These are phyloP conservation scores for maize (Zea mays) DNA, from an alignment of 176 grass and related monocot genomes.

Conservation along the genomic window Zm-B73-REFERENCE-NAM-5.0 NC_050098.1:143327501-143328000, in stretches of 20 bases:
- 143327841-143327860: background rate
- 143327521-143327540: background rate
- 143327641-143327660: conserved; percentile 11
- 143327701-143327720: background rate
- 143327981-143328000: conserved; percentile 10
- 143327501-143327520: conserved; percentile 25
- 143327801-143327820: conserved; percentile 5
- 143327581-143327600: background rate
- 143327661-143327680: background rate
- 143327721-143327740: background rate
- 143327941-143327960: conserved; percentile 14
- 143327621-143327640: background rate
- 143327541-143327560: background rate
- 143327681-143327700: background rate
- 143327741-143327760: conserved; percentile 14
- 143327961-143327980: conserved; percentile 17
- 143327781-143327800: background rate
- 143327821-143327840: conserved; percentile 19
- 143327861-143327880: conserved; percentile 21
- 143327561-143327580: background rate
- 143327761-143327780: background rate
- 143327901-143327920: background rate
- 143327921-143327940: conserved; percentile 29
- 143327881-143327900: conserved; percentile 1
- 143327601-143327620: background rate